Evolutionary conservation across 371 early-diverging fungal species (phyloP), one percentile per base, ranked within the genome.

Genomic region (Mortierella sp.): DNA sequence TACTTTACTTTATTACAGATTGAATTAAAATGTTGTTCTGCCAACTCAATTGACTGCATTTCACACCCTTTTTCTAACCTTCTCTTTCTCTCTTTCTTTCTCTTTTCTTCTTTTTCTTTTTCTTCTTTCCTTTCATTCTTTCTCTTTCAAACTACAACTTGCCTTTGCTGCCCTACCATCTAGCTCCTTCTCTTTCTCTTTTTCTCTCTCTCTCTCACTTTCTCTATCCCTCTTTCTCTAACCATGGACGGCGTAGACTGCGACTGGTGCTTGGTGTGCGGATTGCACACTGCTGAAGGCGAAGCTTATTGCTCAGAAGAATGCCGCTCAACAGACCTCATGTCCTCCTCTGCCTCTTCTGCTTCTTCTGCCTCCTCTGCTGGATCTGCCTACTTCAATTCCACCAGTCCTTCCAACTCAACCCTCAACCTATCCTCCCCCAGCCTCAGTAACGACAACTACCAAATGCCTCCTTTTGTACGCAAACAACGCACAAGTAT

Each of bases 261-360:
- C 71, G 80, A 79, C 74, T 79, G 80, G 80, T 79, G 80, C 65
- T 67, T 79, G 60, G 63, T 79, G 24, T 79, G 80, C 33, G 80
- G 74, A 7, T 70, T 71, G 65, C 80, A 74, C 58, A 79, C 80
- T 9, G 70, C 70, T 21, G 78, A 77, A 32, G 74, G 74, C 38
- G 71, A 70, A 58, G 66, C 80, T 58, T 79, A 79, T 53, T 79
- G 80, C 41, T 79, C 80, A 52, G 74, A 74, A 62, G 80, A 79
- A 63, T 79, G 80, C 62, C 80, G 80, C 40, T 64, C 68, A 48
- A 79, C 71, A 7, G 80, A 79, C 69, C 72, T 79, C 61, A 74
- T 79, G 74, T 79, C 80, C 15, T 79, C 80, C 52, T 79, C 80
- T 19, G 79, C 79, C 38, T 74, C 79, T 32, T 78, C 77, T 36